Conservation (phyloP, 345 rosid species). For the Gossypium rotundifolium region DNA sequence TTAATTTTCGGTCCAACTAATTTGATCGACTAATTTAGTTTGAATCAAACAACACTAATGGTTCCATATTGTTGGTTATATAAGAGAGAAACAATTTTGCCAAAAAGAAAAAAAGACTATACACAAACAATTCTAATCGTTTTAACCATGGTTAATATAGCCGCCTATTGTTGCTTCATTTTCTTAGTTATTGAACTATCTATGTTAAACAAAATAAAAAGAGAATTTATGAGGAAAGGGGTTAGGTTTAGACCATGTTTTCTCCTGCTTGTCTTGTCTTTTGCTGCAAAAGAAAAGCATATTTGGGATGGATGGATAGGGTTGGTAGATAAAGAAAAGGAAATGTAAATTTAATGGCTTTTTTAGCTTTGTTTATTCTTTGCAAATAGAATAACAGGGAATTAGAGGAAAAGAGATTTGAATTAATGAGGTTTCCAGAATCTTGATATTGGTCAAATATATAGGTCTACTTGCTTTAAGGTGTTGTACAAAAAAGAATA, state of each 20-base stretch:
- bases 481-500: neutral
- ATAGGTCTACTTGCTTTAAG: constrained; percentile 7
- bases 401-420: neutral
- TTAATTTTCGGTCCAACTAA: too few species aligned
- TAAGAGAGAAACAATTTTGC: too few species aligned
- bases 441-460: constrained; percentile 18
- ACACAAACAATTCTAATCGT: neutral
- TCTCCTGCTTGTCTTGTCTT: constrained; percentile 22
- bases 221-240: neutral
- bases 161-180: neutral
- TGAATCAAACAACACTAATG: neutral
- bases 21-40: too few species aligned
- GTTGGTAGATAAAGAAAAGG: constrained; percentile 6
- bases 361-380: neutral
- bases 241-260: constrained; percentile 16
- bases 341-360: constrained; percentile 11
- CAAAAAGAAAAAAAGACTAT: too few species aligned
- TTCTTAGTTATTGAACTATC: neutral
- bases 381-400: neutral
- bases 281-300: constrained; percentile 18
- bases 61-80: neutral
- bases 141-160: neutral
- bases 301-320: neutral
- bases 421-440: constrained; percentile 15
- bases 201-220: neutral